phyloP scores from a whole-genome alignment of 768 basidiomycete species.

The Astraeus odoratus region DNA sequence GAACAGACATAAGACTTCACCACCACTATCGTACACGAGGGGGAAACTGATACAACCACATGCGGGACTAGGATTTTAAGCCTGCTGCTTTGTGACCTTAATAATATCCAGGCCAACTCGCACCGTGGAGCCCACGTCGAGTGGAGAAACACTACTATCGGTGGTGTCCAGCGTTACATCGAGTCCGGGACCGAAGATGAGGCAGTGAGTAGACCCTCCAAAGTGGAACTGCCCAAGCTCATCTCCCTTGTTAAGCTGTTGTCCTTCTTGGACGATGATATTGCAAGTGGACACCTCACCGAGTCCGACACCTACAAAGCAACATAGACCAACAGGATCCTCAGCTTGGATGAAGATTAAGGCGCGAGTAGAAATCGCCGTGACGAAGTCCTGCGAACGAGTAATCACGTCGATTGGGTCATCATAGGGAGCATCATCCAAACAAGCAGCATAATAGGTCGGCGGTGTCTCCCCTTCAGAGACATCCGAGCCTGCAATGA shows the following conservation, averaged over 20 bases:
- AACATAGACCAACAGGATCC: conserved; percentile 47
- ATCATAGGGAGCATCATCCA: conserved; percentile 18
- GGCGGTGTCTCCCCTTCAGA: conserved; percentile 28
- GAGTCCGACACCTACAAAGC: conserved; percentile 53
- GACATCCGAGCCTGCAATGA: conserved; percentile 37
- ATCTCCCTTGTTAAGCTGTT: conserved; percentile 42
- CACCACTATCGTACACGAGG: too few species aligned
- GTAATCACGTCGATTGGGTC: conserved; percentile 20
- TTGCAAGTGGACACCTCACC: conserved; percentile 52
- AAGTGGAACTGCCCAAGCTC: conserved; percentile 55
- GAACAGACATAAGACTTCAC: too few species aligned
- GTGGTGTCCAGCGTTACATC: neutral
- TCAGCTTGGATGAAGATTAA: conserved; percentile 49
- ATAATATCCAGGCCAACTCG: neutral
- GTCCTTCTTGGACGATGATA: conserved; percentile 16
- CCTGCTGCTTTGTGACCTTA: too few species aligned
- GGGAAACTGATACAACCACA: too few species aligned
- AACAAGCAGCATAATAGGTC: conserved; percentile 33
- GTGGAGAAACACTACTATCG: too few species aligned
- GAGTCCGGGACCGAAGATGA: conserved; percentile 30
- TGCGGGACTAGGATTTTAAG: too few species aligned
- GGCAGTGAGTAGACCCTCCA: conserved; percentile 42
- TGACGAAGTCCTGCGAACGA: conserved; percentile 8
- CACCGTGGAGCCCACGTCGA: neutral
- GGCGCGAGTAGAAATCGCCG: neutral